Percentiles rank a stretch among this genome's conserved stretches.
phyloP scores from a whole-genome alignment of 139 green algal species.

The Asterochloris sp. region DNA sequence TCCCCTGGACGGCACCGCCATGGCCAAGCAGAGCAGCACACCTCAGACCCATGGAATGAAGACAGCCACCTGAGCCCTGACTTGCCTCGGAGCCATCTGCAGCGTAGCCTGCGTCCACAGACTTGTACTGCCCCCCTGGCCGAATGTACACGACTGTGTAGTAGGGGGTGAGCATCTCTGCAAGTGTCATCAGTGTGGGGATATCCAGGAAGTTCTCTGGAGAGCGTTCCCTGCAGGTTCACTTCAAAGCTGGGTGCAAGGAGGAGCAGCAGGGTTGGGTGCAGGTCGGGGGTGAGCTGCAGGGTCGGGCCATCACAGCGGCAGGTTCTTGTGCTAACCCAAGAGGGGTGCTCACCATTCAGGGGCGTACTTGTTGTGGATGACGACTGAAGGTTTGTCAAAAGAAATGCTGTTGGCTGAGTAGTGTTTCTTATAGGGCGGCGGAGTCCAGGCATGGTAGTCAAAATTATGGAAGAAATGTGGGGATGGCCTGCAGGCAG shows the following conservation, averaged over 20 bases:
- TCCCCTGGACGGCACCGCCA: no score
- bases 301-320: no score
- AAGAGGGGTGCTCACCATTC: neutral
- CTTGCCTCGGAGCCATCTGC: neutral
- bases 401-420: neutral
- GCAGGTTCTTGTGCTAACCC: no score
- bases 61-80: no score
- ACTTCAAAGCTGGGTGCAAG: no score
- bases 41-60: no score
- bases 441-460: conserved; percentile 2
- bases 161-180: neutral
- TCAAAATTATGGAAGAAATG: neutral
- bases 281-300: no score
- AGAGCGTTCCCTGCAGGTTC: no score
- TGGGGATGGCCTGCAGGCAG: no score
- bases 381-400: conserved; percentile 4
- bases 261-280: no score
- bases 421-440: conserved; percentile 2
- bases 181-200: neutral
- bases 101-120: neutral
- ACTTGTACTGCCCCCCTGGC: neutral
- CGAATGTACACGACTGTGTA: conserved; percentile 13
- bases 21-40: neutral
- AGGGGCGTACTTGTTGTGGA: conserved; percentile 10
- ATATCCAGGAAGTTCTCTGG: conserved; percentile 16